These are phyloP conservation scores for Pythium periplocum DNA, from an alignment of 352 stramenopile species.

Conservation along the genomic window DNA sequence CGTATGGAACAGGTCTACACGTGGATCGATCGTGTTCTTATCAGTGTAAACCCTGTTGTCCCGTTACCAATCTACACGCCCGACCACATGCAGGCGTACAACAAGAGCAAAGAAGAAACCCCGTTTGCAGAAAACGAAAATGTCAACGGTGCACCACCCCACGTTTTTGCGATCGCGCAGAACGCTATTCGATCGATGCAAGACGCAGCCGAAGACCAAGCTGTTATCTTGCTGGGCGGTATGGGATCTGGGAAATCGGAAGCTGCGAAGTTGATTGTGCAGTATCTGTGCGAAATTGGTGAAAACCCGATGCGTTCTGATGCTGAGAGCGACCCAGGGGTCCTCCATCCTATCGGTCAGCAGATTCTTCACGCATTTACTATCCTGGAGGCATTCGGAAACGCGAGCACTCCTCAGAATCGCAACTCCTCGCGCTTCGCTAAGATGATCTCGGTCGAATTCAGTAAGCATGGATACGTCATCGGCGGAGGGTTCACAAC, in stretches of 20 bases:
- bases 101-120: conserved; percentile 53
- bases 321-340: conserved; percentile 34
- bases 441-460: conserved; percentile 84
- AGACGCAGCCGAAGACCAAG: conserved; percentile 72
- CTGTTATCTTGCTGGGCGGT: conserved; percentile 62
- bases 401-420: conserved; percentile 53
- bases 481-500: conserved; percentile 79
- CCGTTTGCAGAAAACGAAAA: conserved; percentile 41
- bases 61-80: conserved; percentile 80
- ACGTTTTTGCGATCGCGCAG: conserved; percentile 76
- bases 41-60: conserved; percentile 65
- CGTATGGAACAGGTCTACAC: conserved; percentile 83
- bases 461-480: conserved; percentile 68
- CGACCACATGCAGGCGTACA: conserved; percentile 76
- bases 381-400: conserved; percentile 78
- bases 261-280: conserved; percentile 74
- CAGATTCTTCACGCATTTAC: conserved; percentile 78
- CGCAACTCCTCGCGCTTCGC: conserved; percentile 71
- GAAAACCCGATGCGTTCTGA: conserved; percentile 39
- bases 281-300: conserved; percentile 78
- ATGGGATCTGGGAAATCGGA: conserved; percentile 79
- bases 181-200: conserved; percentile 77
- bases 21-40: conserved; percentile 70
- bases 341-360: conserved; percentile 72
- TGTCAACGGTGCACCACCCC: conserved; percentile 57